Base-by-base conservation (phyloP, 441 rosid species). In the Erodium trifolium region DNA sequence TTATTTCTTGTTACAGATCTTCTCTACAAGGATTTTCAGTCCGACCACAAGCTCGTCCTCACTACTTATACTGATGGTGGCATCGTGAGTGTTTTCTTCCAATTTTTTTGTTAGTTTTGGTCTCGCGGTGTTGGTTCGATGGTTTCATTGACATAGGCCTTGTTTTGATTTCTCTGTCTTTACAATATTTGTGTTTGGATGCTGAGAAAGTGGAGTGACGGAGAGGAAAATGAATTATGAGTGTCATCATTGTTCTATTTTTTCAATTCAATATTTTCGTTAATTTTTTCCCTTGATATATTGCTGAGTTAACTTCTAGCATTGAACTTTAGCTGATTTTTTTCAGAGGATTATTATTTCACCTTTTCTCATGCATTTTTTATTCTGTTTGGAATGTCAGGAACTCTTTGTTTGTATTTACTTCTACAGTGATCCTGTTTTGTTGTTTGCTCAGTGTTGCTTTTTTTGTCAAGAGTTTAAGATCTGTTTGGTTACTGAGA, bases 21-120 rank as follows among this genome's bases (percentile, higher is more conserved):
- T 83, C 83, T 94, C 18, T 87, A 90, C 82, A 90, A 80, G 86
- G 97, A 94, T 75, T 87, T 91, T 69, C 96, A 87, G 82, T 74
- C 75, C 74, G 97, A 91, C 83, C 99, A 91, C 79, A 94, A 90
- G 80, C 82, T 94, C 82, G 84, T 84, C 69, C 23, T 91, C 81
- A 90, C 97, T 47, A 91, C 99, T 37, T 85, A 75, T 79, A 86
- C 97, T 31, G 72, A 96, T 31, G 35, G 76, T 57, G 99, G 99
- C 75, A 79, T 90, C n/a, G 97, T 93, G 79, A 84, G 95, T 78
- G 60, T 65, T 73, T 39, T 31, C 60, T 53, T 47, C 53, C 14
- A 13, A 17, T 23, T 73, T 29, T 70, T 27, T 49, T 49, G 16
- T 60, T 6, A 0, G 16, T 68, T 0, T 9, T 8, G 11, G 18